Evolutionary conservation across 176 grass and related monocot species (phyloP).

Genomic region (Phragmites australis): DNA sequence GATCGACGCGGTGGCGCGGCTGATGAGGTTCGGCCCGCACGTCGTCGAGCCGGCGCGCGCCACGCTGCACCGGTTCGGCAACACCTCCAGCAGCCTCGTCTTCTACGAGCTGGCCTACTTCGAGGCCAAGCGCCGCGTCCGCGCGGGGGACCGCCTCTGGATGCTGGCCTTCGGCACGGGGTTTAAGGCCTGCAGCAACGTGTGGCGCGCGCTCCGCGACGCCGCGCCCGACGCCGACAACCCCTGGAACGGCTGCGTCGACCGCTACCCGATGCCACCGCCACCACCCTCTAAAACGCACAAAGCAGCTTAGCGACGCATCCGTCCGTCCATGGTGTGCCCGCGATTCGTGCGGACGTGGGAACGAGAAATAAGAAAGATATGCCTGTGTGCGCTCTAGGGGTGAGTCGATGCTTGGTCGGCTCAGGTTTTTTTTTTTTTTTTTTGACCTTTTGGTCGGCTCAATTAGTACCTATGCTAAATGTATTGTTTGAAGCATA

Average conservation of each 20-base stretch:
- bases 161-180: conserved; percentile 93
- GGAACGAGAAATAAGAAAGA: too few relatives aligned
- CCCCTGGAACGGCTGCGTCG: conserved; percentile 65
- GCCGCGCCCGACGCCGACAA: conserved; percentile 64
- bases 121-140: conserved; percentile 65
- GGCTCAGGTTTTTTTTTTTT: too few relatives aligned
- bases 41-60: conserved; percentile 74
- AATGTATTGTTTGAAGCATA: too few relatives aligned
- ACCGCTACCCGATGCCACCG: conserved; percentile 54
- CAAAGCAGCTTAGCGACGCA: neutral
- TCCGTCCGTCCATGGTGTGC: too few relatives aligned
- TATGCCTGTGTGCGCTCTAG: too few relatives aligned
- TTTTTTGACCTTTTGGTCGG: too few relatives aligned
- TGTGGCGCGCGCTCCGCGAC: conserved; percentile 67
- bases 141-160: conserved; percentile 66
- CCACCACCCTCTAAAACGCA: conserved; percentile 36
- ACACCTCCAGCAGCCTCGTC: conserved; percentile 92
- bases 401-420: too few relatives aligned
- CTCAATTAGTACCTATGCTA: too few relatives aligned
- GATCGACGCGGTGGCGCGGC: conserved; percentile 70
- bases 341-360: too few relatives aligned
- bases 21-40: conserved; percentile 48
- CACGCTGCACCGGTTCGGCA: conserved; percentile 79
- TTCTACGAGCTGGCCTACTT: conserved; percentile 97
- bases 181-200: conserved; percentile 75